These are phyloP conservation scores for Penicillium egyptiacum DNA, from an alignment of 495 filamentous ascomycete species.

Conservation along the genomic window DNA sequence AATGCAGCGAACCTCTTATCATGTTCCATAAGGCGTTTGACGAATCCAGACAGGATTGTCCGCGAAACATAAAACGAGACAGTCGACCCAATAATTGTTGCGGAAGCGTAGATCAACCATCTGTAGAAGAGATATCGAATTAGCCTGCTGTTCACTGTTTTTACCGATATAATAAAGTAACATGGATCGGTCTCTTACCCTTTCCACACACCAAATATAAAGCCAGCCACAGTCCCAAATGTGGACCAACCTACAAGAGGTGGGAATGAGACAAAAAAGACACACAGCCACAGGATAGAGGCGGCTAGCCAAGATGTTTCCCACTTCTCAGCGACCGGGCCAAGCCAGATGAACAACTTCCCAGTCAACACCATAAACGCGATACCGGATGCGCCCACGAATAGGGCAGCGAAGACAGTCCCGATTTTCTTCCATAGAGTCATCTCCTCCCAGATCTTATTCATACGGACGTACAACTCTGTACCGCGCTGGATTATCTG, in stretches of 20 bases:
- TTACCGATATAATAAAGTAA: not conserved
- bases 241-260: slow-evolving; percentile 90
- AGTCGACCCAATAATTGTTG: slow-evolving; percentile 74
- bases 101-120: slow-evolving; percentile 81
- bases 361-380: slow-evolving; percentile 75
- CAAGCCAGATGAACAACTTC: slow-evolving; percentile 69
- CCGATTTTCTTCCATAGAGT: slow-evolving; percentile 61
- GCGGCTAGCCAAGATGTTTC: slow-evolving; percentile 67
- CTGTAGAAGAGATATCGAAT: slow-evolving; percentile 24
- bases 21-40: slow-evolving; percentile 72
- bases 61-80: slow-evolving; percentile 77
- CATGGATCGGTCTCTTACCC: slow-evolving; percentile 52
- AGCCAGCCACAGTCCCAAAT: slow-evolving; percentile 81
- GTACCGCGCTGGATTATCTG: slow-evolving; percentile 46
- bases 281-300: slow-evolving; percentile 74
- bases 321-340: slow-evolving; percentile 71
- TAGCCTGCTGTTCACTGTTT: not conserved
- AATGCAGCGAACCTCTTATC: slow-evolving; percentile 78
- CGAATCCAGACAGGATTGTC: slow-evolving; percentile 72
- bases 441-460: slow-evolving; percentile 53
- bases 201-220: slow-evolving; percentile 89
- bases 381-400: slow-evolving; percentile 53
- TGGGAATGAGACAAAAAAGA: slow-evolving; percentile 79
- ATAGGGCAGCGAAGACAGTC: slow-evolving; percentile 50
- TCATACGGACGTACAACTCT: slow-evolving; percentile 24